These are phyloP conservation scores for Yamadazyma songkhlaensis DNA, from an alignment of 1,139 yeast species.

Conservation along the genomic window DNA sequence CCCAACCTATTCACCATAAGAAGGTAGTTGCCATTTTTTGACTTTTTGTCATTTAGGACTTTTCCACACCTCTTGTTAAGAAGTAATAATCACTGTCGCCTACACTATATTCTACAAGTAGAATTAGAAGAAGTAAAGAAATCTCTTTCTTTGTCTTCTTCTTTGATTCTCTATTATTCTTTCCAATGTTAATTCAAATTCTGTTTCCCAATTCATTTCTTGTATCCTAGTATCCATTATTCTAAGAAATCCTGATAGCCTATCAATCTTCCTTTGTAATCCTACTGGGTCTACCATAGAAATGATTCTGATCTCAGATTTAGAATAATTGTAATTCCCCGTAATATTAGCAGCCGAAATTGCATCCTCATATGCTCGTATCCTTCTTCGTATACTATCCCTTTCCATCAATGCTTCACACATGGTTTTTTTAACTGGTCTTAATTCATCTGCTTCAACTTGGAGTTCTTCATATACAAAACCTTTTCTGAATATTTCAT, in stretches of 20 bases:
- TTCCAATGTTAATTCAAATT: constrained; percentile 9
- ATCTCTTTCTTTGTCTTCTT: constrained; percentile 4
- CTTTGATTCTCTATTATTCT: constrained; percentile 4
- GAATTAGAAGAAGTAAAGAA: not conserved
- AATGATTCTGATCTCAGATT: constrained; percentile 14
- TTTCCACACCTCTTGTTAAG: too few species aligned
- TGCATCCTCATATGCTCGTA: constrained; percentile 6
- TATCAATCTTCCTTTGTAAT: constrained; percentile 11
- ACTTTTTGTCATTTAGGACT: too few species aligned
- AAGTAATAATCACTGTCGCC: not conserved
- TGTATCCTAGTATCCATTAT: constrained; percentile 16
- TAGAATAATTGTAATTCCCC: constrained; percentile 13
- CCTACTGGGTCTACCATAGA: constrained; percentile 8
- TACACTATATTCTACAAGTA: not conserved
- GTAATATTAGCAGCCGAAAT: constrained; percentile 8
- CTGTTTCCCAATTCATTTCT: constrained; percentile 15
- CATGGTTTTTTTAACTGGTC: constrained; percentile 10
- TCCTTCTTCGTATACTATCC: constrained; percentile 11
- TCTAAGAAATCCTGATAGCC: constrained; percentile 9
- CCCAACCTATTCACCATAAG: too few species aligned
- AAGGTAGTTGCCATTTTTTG: too few species aligned
- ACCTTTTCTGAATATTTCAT: not conserved
- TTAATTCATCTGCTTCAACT: constrained; percentile 1
- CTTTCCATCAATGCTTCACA: constrained; percentile 16
- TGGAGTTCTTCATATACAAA: constrained; percentile 4